Conservation (phyloP, 768 basidiomycete genomes). For the Serendipita sp. region DNA sequence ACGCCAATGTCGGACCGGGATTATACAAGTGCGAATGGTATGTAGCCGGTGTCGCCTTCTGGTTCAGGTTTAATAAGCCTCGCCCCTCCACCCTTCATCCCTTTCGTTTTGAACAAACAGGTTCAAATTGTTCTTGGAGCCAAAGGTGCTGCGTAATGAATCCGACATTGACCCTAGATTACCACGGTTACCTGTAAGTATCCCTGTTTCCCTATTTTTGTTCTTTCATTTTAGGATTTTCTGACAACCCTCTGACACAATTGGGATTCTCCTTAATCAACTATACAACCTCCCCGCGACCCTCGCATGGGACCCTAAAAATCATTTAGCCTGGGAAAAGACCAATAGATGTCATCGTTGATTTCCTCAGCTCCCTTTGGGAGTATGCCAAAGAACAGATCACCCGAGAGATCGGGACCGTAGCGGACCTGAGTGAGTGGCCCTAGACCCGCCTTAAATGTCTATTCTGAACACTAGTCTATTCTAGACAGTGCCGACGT, state of each 20-base stretch:
- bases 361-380: conserved; percentile 57
- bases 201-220: not conserved
- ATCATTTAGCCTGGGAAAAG: conserved; percentile 50
- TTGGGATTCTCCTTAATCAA: not conserved
- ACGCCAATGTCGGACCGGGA: conserved; percentile 50
- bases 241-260: not conserved
- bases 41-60: not conserved
- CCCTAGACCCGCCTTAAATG: not conserved
- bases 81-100: not conserved
- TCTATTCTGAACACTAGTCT: not conserved
- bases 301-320: not conserved
- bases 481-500: conserved; percentile 61
- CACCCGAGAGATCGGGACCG: conserved; percentile 70
- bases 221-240: not conserved
- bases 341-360: conserved; percentile 64
- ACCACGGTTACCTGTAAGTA: conserved; percentile 58
- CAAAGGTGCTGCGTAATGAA: conserved; percentile 59
- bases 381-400: conserved; percentile 77
- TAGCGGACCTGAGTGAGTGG: conserved; percentile 63
- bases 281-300: not conserved
- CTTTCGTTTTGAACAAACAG: conserved; percentile 16
- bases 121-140: conserved; percentile 83
- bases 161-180: conserved; percentile 57
- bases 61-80: not conserved
- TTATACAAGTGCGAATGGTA: conserved; percentile 43